Percentiles rank a stretch among this genome's conserved stretches.
These are phyloP conservation scores for Arthrinium phaeospermum DNA, from an alignment of 2,329 filamentous ascomycete genomes.

Conservation along the genomic window DNA sequence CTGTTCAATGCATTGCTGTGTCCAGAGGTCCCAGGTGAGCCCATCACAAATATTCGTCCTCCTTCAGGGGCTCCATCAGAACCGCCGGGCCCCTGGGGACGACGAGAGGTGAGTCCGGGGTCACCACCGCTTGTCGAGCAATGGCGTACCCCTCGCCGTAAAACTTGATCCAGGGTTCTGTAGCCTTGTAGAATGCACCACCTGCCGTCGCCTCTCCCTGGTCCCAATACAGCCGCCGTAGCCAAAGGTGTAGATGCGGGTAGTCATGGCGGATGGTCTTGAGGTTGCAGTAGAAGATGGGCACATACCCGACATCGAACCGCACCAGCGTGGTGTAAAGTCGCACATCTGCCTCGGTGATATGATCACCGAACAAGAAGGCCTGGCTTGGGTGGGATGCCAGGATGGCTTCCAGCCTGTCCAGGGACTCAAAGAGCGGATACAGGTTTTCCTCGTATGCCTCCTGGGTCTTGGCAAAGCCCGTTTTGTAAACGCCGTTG, in stretches of 20 bases:
- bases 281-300: slow-evolving; percentile 69
- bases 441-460: slow-evolving; percentile 68
- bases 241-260: slow-evolving; percentile 71
- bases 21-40: no score
- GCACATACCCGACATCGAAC: slow-evolving; percentile 73
- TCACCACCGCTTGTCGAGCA: slow-evolving; percentile 33
- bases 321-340: slow-evolving; percentile 70
- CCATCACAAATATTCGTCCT: slow-evolving; percentile 29
- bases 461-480: slow-evolving; percentile 69
- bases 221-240: slow-evolving; percentile 75
- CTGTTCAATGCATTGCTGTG: neutral
- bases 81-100: slow-evolving; percentile 37
- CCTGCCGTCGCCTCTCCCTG: slow-evolving; percentile 38
- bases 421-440: slow-evolving; percentile 67
- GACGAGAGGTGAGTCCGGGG: slow-evolving; percentile 37
- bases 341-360: slow-evolving; percentile 74
- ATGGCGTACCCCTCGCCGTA: slow-evolving; percentile 40
- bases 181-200: slow-evolving; percentile 71
- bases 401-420: slow-evolving; percentile 56
- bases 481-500: slow-evolving; percentile 59
- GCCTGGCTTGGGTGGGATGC: slow-evolving; percentile 47
- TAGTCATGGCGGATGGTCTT: slow-evolving; percentile 68
- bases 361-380: slow-evolving; percentile 64
- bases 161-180: slow-evolving; percentile 56
- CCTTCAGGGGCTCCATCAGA: slow-evolving; percentile 33